Conservation (phyloP, 768 basidiomycete genomes). For the Cystobasidium ongulense region DNA sequence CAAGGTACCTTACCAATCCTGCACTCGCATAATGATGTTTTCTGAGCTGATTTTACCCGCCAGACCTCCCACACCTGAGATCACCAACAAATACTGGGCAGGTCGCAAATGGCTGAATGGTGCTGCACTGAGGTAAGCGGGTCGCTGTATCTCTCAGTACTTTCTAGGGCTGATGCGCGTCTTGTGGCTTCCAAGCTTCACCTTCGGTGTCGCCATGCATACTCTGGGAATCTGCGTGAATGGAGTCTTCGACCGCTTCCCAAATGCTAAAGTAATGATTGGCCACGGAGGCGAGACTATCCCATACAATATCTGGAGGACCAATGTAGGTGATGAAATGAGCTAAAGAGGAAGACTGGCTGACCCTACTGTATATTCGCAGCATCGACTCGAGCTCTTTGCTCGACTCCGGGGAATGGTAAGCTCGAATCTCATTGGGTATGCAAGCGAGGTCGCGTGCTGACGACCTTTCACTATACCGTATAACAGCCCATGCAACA, state of each 20-base stretch:
- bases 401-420: background rate
- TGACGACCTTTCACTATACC: background rate
- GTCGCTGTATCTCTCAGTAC: background rate
- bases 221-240: background rate
- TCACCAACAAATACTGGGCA: background rate
- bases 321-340: background rate
- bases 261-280: slow-evolving; percentile 8
- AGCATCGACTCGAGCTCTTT: slow-evolving; percentile 1
- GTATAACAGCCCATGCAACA: background rate
- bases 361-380: background rate
- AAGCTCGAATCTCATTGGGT: no score
- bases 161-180: background rate
- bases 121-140: background rate
- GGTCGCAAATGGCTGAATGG: slow-evolving; percentile 11
- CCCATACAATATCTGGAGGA: slow-evolving; percentile 1
- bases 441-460: no score
- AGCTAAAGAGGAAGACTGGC: background rate
- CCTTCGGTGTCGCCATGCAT: slow-evolving; percentile 2
- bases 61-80: background rate
- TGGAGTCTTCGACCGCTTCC: background rate
- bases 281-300: slow-evolving; percentile 6
- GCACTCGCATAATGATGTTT: no score
- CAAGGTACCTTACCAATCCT: no score
- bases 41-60: background rate
- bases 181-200: background rate